Percentiles rank a stretch among this genome's conserved stretches.
Evolutionary conservation across 306 rosid genomes (phyloP).

Genomic region (Macrotyloma uniflorum): DNA sequence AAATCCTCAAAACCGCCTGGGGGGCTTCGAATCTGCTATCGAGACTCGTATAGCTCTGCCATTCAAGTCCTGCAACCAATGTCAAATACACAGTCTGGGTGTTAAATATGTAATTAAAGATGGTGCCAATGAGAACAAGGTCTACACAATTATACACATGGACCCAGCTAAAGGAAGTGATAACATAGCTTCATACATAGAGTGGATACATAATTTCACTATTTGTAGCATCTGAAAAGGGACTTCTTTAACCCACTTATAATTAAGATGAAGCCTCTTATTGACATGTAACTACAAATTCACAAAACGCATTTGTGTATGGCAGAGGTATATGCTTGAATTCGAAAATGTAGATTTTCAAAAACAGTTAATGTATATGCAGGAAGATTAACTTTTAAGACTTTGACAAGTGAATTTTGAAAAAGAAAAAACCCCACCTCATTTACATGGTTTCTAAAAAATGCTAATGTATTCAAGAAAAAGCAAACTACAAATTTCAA

Average conservation of each 20-base stretch:
- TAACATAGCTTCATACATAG: neutral
- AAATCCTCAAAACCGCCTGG: slow-evolving; percentile 64
- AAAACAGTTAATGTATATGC: neutral
- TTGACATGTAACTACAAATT: neutral
- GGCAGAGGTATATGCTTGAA: neutral
- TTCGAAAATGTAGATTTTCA: neutral
- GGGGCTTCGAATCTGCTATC: slow-evolving; percentile 71
- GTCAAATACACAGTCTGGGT: slow-evolving; percentile 24
- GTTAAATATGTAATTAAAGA: neutral
- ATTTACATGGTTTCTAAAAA: neutral
- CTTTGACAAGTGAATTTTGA: neutral
- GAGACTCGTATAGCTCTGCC: slow-evolving; percentile 87
- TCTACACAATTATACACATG: neutral
- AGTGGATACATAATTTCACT: neutral
- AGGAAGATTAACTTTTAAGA: neutral
- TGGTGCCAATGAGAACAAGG: neutral
- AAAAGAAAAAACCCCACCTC: neutral
- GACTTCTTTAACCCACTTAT: neutral
- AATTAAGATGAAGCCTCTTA: neutral
- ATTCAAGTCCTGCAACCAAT: slow-evolving; percentile 67
- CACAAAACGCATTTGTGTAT: neutral
- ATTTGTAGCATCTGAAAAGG: neutral
- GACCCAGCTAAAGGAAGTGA: neutral
- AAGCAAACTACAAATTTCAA: neutral
- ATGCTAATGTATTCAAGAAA: no score